phyloP scores from a whole-genome alignment of 1,139 yeast genomes.

The Nadsonia starkeyi-henricii region DNA sequence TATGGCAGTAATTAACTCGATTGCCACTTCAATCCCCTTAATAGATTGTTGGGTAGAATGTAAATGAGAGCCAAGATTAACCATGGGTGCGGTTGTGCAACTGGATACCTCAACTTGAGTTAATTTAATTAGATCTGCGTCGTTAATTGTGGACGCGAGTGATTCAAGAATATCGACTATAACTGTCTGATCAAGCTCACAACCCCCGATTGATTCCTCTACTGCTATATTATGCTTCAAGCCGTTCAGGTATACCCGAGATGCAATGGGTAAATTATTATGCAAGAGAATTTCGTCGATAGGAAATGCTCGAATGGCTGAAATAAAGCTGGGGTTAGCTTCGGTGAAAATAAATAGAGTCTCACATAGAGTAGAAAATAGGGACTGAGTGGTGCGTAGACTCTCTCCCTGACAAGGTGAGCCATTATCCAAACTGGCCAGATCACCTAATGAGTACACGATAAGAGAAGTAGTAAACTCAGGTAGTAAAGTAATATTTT shows the following conservation, averaged over 20 bases:
- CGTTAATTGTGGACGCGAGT: conserved; percentile 25
- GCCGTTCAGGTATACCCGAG: conserved; percentile 16
- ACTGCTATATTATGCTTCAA: conserved; percentile 15
- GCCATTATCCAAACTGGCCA: conserved; percentile 8
- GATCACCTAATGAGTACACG: background rate
- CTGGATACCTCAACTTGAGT: conserved; percentile 23
- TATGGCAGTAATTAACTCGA: conserved; percentile 63
- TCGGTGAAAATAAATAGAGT: conserved; percentile 16
- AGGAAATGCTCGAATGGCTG: conserved; percentile 1
- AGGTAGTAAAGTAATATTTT: conserved; percentile 4
- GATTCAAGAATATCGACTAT: conserved; percentile 15
- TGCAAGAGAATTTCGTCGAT: conserved; percentile 4
- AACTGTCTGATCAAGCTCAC: conserved; percentile 8
- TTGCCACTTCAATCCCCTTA: conserved; percentile 48
- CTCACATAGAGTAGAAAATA: conserved; percentile 13
- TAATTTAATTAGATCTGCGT: background rate
- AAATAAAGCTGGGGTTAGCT: conserved; percentile 12
- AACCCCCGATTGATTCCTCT: conserved; percentile 9
- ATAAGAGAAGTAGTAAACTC: conserved; percentile 21
- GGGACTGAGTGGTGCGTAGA: conserved; percentile 2
- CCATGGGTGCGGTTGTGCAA: conserved; percentile 20
- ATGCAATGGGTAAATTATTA: conserved; percentile 8
- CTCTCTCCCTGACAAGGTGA: conserved; percentile 1
- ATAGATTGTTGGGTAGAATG: conserved; percentile 35
- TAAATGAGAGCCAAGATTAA: conserved; percentile 25